Evolutionary conservation across 208 protist species (phyloP).

Genomic region (Acanthamoeba divionensis): DNA sequence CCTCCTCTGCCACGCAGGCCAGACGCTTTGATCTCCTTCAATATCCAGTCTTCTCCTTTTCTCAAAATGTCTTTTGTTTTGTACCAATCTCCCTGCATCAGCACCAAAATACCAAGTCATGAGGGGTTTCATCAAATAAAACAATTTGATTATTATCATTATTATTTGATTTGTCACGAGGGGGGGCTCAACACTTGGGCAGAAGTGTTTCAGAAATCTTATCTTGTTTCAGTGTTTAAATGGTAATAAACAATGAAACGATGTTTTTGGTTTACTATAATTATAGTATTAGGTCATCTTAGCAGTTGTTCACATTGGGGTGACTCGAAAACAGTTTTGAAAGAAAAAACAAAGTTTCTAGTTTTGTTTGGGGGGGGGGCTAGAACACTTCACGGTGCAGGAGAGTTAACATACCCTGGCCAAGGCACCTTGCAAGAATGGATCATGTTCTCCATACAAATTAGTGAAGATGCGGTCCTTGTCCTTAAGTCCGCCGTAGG

Average conservation of each 20-base stretch:
- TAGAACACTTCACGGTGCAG: not conserved
- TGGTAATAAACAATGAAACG: not conserved
- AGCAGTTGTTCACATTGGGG: no score
- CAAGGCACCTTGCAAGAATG: constrained; percentile 88
- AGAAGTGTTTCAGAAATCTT: no score
- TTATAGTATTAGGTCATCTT: no score
- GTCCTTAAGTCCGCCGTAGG: constrained; percentile 90
- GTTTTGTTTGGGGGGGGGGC: not conserved
- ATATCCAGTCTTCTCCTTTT: constrained; percentile 96
- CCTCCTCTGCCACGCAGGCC: constrained; percentile 97
- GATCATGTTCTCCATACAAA: constrained; percentile 95
- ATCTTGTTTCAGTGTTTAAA: no score
- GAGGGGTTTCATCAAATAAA: not conserved
- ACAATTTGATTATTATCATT: no score
- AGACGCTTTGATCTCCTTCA: constrained; percentile 92
- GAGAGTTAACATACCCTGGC: constrained; percentile 73
- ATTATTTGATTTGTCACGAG: no score
- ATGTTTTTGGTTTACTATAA: no score
- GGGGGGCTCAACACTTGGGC: no score
- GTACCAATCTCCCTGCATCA: constrained; percentile 94
- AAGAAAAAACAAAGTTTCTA: not conserved
- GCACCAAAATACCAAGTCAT: not conserved
- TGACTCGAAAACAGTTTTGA: no score
- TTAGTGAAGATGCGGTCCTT: constrained; percentile 98
- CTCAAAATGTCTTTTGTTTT: constrained; percentile 95